phyloP scores from a whole-genome alignment of 2,329 filamentous ascomycete genomes.

The Hypomyces perniciosus region DNA sequence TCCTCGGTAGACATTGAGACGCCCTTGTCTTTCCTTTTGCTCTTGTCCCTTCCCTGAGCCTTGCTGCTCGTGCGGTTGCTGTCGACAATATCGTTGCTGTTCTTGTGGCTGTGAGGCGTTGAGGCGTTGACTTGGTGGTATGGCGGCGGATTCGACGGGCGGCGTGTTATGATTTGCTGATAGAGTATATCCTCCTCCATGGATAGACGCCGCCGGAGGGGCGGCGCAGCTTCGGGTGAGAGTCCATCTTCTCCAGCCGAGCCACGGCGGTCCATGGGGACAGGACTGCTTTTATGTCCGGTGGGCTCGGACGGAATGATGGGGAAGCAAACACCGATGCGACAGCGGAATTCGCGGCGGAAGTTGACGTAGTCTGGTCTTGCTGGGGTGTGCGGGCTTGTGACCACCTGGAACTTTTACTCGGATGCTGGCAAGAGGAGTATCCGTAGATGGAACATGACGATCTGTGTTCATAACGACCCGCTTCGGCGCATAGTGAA shows the following conservation, averaged over 20 bases:
- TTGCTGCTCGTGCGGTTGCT: slow-evolving; percentile 1
- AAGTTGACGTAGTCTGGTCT: slow-evolving; percentile 5
- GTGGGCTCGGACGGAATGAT: slow-evolving; percentile 5
- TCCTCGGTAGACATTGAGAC: background rate
- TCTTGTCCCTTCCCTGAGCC: slow-evolving; percentile 4
- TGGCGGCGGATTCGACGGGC: slow-evolving; percentile 42
- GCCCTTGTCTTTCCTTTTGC: slow-evolving; percentile 8
- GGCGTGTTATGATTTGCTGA: slow-evolving; percentile 45
- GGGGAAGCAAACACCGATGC: slow-evolving; percentile 2
- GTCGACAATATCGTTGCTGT: slow-evolving; percentile 11
- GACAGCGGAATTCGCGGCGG: slow-evolving; percentile 2
- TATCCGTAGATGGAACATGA: slow-evolving; percentile 29
- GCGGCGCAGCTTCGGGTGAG: slow-evolving; percentile 27
- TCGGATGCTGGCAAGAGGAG: slow-evolving; percentile 18
- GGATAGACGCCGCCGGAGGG: slow-evolving; percentile 41
- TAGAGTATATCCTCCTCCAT: slow-evolving; percentile 52
- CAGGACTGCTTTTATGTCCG: slow-evolving; percentile 16
- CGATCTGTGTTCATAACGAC: slow-evolving; percentile 32
- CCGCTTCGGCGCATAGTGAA: slow-evolving; percentile 27
- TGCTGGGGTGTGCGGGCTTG: slow-evolving; percentile 6
- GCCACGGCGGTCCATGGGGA: slow-evolving; percentile 30
- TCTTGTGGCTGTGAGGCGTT: slow-evolving; percentile 18
- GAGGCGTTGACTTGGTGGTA: slow-evolving; percentile 29
- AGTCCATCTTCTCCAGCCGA: slow-evolving; percentile 29
- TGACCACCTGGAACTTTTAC: slow-evolving; percentile 11